Conservation (phyloP, 805 yeast genomes). For the Kodamaea leandrae region DNA sequence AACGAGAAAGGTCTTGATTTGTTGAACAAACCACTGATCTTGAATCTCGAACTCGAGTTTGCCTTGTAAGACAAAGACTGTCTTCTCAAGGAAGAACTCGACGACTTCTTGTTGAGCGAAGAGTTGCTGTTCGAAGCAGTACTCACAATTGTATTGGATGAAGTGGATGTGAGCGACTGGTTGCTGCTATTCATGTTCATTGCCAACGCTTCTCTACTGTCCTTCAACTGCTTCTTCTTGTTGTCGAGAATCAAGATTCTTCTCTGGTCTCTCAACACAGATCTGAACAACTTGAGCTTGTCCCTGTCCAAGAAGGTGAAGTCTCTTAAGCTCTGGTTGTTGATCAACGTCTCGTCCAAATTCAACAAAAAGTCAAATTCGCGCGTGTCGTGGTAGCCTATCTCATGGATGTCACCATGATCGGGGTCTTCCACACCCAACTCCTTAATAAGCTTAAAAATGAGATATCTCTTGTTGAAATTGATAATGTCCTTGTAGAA, state of each 20-base stretch:
- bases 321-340: slow-evolving; percentile 37
- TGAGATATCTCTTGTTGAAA: slow-evolving; percentile 66
- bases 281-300: slow-evolving; percentile 26
- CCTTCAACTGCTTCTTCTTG: slow-evolving; percentile 28
- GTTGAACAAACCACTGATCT: slow-evolving; percentile 55
- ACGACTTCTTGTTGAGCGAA: slow-evolving; percentile 27
- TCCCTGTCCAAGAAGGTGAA: slow-evolving; percentile 25
- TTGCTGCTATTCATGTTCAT: slow-evolving; percentile 5
- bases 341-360: slow-evolving; percentile 37
- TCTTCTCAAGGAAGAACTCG: slow-evolving; percentile 30
- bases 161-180: neutral
- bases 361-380: slow-evolving; percentile 54
- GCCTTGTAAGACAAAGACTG: slow-evolving; percentile 42
- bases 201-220: slow-evolving; percentile 13
- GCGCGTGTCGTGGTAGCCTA: slow-evolving; percentile 31
- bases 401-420: slow-evolving; percentile 19
- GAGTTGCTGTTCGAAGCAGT: slow-evolving; percentile 9
- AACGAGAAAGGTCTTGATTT: slow-evolving; percentile 62
- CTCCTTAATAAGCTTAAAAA: slow-evolving; percentile 39
- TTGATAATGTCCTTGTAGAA: slow-evolving; percentile 70
- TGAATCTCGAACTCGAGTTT: slow-evolving; percentile 41
- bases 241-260: slow-evolving; percentile 30
- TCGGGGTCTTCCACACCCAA: slow-evolving; percentile 37
- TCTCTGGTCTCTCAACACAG: slow-evolving; percentile 32
- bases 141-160: slow-evolving; percentile 2